Percentiles rank a stretch among this genome's conserved stretches.
These are phyloP conservation scores for Ramaria sp. DNA, from an alignment of 768 basidiomycete species.

Conservation along the genomic window DNA sequence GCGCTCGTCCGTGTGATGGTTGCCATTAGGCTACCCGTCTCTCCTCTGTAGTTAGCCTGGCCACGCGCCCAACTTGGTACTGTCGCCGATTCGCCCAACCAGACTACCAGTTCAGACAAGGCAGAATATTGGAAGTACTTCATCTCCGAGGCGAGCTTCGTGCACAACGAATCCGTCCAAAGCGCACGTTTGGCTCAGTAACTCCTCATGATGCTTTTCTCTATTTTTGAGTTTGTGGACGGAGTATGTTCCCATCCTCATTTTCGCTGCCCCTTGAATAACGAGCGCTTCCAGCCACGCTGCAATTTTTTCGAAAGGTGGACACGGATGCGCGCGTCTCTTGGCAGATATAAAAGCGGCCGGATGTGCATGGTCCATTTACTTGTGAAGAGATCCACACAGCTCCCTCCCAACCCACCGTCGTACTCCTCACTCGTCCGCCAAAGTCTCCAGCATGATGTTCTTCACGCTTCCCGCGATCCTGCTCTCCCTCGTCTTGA, in stretches of 20 bases:
- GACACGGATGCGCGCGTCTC: background rate
- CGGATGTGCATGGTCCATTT: background rate
- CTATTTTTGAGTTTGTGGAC: background rate
- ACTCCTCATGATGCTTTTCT: background rate
- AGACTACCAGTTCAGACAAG: background rate
- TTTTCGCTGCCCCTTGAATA: background rate
- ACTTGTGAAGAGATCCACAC: background rate
- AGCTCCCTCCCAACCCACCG: constrained; percentile 11
- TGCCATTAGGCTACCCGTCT: background rate
- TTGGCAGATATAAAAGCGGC: background rate
- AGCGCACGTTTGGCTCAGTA: background rate
- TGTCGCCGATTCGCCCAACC: no score
- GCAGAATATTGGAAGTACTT: background rate
- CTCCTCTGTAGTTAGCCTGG: background rate
- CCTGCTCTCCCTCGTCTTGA: constrained; percentile 19
- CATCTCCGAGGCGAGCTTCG: background rate
- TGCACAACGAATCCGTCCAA: background rate
- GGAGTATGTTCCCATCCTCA: background rate
- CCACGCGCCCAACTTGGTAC: background rate
- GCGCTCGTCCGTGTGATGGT: background rate
- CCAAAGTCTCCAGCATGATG: constrained; percentile 29
- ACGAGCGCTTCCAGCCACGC: background rate
- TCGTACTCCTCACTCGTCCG: constrained; percentile 16
- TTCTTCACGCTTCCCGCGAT: constrained; percentile 26
- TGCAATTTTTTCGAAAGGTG: background rate